These are phyloP conservation scores for Aphanomyces euteiches DNA, from an alignment of 352 stramenopile genomes.

Conservation along the genomic window DNA sequence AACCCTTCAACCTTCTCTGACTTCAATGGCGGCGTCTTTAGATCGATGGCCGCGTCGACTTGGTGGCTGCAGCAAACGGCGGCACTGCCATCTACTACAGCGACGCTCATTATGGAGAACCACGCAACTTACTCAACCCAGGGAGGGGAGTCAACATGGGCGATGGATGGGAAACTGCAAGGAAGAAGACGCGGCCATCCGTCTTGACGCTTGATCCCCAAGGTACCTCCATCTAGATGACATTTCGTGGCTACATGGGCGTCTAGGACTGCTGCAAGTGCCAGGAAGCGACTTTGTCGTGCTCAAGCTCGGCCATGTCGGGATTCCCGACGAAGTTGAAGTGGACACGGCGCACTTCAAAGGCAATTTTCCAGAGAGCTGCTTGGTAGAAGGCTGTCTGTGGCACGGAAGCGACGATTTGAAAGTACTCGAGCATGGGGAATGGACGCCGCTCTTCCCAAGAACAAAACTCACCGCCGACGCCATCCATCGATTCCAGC, in stretches of 20 bases:
- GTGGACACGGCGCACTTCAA: constrained; percentile 95
- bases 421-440: constrained; percentile 37
- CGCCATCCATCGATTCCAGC: constrained; percentile 83
- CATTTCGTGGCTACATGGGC: no score
- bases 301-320: constrained; percentile 83
- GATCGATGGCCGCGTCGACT: constrained; percentile 47
- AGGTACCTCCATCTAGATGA: constrained; percentile 22
- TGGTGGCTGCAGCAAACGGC: constrained; percentile 81
- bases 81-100: constrained; percentile 87
- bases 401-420: constrained; percentile 42
- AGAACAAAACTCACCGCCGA: constrained; percentile 83
- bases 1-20: not conserved
- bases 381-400: constrained; percentile 66
- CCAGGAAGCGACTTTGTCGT: constrained; percentile 90
- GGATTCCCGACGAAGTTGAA: constrained; percentile 62
- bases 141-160: constrained; percentile 89
- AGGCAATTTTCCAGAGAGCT: constrained; percentile 93
- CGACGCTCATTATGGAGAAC: constrained; percentile 93
- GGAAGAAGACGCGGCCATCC: constrained; percentile 80
- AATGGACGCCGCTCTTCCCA: constrained; percentile 85
- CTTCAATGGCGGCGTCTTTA: constrained; percentile 38
- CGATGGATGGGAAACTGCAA: constrained; percentile 92
- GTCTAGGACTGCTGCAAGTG: constrained; percentile 43
- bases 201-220: constrained; percentile 55
- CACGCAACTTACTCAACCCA: constrained; percentile 87